phyloP scores from a whole-genome alignment of 179 eudicot genomes.

The Corrigiola litoralis region DNA sequence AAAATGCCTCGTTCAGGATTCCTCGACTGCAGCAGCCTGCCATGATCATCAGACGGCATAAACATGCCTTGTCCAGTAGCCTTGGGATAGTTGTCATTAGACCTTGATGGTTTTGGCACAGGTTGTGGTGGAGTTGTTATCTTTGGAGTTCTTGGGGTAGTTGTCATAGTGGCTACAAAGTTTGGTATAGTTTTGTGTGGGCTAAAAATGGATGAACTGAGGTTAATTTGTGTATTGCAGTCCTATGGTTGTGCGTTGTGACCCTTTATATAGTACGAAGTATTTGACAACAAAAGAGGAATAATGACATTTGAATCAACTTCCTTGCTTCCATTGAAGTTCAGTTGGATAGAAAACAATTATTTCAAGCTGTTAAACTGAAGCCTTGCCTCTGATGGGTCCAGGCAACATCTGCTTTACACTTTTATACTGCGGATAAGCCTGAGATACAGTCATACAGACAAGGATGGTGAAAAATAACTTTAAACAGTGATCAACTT shows the following conservation, averaged over 20 bases:
- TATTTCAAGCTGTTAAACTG: not conserved
- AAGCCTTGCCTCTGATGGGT: constrained; percentile 11
- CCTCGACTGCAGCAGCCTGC: not conserved
- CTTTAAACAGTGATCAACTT: too few species aligned
- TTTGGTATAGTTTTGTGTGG: not conserved
- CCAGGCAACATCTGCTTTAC: not conserved
- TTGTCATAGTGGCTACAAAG: constrained; percentile 2
- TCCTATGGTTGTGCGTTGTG: not conserved
- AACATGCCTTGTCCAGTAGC: not conserved
- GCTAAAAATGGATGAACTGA: not conserved
- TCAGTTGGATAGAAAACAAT: not conserved
- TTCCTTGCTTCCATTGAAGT: constrained; percentile 51
- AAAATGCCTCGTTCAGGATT: constrained; percentile 22
- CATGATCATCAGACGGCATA: not conserved
- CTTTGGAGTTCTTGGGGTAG: constrained; percentile 18
- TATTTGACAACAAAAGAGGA: constrained; percentile 20
- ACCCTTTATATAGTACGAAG: constrained; percentile 32
- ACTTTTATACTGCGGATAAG: not conserved
- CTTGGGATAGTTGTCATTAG: not conserved
- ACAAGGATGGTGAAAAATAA: too few species aligned
- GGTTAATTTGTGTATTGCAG: constrained; percentile 5
- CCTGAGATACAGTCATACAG: too few species aligned
- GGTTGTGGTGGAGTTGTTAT: constrained; percentile 20
- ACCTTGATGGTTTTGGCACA: not conserved
- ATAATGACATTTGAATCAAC: constrained; percentile 49